A percentile compares a stretch with the other conserved stretches of the same genome.
phyloP scores from a whole-genome alignment of 2,329 filamentous ascomycete genomes.

The Chalaropsis ovoidea region DNA sequence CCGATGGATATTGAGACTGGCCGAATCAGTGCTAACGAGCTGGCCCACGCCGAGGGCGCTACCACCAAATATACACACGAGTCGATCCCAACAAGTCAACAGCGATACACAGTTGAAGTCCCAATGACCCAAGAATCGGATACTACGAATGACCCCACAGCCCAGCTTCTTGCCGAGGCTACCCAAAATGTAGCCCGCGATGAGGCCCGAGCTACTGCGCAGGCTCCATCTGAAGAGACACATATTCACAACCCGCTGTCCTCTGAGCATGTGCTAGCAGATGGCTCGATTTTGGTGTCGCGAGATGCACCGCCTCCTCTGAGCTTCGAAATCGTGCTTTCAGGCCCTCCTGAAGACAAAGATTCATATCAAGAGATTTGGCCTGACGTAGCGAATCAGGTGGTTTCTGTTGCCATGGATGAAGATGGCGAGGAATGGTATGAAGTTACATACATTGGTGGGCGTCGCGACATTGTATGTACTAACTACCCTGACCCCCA shows the following conservation, averaged over 20 bases:
- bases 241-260: background rate
- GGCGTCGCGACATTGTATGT: slow-evolving; percentile 39
- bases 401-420: slow-evolving; percentile 32
- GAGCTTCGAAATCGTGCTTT: slow-evolving; percentile 24
- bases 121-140: background rate
- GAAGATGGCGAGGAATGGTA: slow-evolving; percentile 31
- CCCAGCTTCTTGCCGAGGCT: background rate
- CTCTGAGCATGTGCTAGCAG: background rate
- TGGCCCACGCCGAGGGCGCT: background rate
- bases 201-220: background rate
- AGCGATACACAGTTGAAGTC: background rate
- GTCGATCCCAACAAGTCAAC: background rate
- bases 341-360: slow-evolving; percentile 12
- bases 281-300: slow-evolving; percentile 12
- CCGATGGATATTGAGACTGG: background rate
- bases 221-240: background rate
- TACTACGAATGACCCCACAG: background rate
- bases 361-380: slow-evolving; percentile 31
- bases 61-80: background rate
- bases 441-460: slow-evolving; percentile 39
- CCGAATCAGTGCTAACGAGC: background rate
- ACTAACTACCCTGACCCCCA: background rate
- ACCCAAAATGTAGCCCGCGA: background rate
- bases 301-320: slow-evolving; percentile 1
- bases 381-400: slow-evolving; percentile 35